Evolutionary conservation across 1,284 basidiomycete genomes (phyloP).

Genomic region (Fomitopsis betulina): DNA sequence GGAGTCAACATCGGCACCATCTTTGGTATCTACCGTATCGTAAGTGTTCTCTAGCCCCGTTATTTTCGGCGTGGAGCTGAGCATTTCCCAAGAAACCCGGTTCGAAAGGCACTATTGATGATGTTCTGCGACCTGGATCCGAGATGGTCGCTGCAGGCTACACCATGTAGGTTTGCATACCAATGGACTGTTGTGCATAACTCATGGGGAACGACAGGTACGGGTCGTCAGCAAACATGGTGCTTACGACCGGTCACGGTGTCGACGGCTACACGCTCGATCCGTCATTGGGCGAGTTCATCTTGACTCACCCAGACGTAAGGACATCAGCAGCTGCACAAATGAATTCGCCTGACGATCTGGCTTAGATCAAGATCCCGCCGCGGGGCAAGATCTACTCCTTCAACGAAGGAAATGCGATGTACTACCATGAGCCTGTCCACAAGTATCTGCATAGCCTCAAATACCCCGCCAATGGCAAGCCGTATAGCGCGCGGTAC

Average conservation of each 20-base stretch:
- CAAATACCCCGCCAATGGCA: conserved; percentile 81
- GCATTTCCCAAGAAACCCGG: conserved; percentile 52
- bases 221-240: conserved; percentile 96
- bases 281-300: conserved; percentile 94
- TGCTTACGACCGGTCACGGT: conserved; percentile 92
- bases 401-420: conserved; percentile 97
- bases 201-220: conserved; percentile 62
- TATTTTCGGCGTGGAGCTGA: conserved; percentile 2
- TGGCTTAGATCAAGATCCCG: conserved; percentile 81
- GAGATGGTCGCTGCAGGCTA: conserved; percentile 99
- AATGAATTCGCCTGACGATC: conserved; percentile 5
- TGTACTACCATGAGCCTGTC: conserved; percentile 90
- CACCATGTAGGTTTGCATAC: conserved; percentile 68
- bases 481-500: conserved; percentile 92
- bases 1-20: conserved; percentile 99
- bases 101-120: conserved; percentile 74
- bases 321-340: conserved; percentile 20
- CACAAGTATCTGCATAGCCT: conserved; percentile 90
- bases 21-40: conserved; percentile 95
- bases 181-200: conserved; percentile 6
- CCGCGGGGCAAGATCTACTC: conserved; percentile 98
- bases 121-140: conserved; percentile 91
- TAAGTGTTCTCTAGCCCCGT: conserved; percentile 32
- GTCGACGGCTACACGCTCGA: conserved; percentile 99
- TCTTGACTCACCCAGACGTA: conserved; percentile 95